These are phyloP conservation scores for Sphaerulina vaccinii DNA, from an alignment of 2,329 filamentous ascomycete species.

Conservation along the genomic window DNA sequence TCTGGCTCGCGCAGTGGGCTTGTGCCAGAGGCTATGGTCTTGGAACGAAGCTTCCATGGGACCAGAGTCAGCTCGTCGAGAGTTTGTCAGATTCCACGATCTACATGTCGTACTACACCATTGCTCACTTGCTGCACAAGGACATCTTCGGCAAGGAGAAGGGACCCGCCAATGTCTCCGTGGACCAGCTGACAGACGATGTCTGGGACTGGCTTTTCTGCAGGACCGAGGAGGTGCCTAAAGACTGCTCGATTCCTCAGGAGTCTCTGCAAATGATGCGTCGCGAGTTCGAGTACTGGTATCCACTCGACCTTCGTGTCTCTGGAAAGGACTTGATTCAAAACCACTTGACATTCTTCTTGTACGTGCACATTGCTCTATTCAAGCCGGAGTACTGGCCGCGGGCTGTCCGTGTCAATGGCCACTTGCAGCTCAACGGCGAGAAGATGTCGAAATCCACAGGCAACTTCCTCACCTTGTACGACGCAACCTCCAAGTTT, in stretches of 20 bases:
- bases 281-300: slow-evolving; percentile 94
- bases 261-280: slow-evolving; percentile 76
- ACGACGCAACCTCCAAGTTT: slow-evolving; percentile 84
- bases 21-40: slow-evolving; percentile 89
- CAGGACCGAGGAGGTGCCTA: slow-evolving; percentile 64
- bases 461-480: slow-evolving; percentile 92
- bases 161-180: slow-evolving; percentile 66
- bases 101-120: slow-evolving; percentile 76
- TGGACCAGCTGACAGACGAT: slow-evolving; percentile 89
- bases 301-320: slow-evolving; percentile 82
- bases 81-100: slow-evolving; percentile 87
- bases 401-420: slow-evolving; percentile 79
- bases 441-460: slow-evolving; percentile 99
- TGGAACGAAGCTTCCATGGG: slow-evolving; percentile 93
- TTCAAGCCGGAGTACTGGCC: slow-evolving; percentile 91
- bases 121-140: slow-evolving; percentile 60
- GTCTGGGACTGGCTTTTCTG: slow-evolving; percentile 96
- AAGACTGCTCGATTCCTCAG: slow-evolving; percentile 67
- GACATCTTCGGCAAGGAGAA: slow-evolving; percentile 79
- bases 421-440: slow-evolving; percentile 89
- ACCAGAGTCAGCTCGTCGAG: slow-evolving; percentile 85
- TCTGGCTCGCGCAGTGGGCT: slow-evolving; percentile 95
- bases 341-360: slow-evolving; percentile 94
- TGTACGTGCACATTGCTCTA: slow-evolving; percentile 89
- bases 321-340: slow-evolving; percentile 92